These are phyloP conservation scores for Urtica urens DNA, from an alignment of 306 rosid species.

Conservation along the genomic window DNA sequence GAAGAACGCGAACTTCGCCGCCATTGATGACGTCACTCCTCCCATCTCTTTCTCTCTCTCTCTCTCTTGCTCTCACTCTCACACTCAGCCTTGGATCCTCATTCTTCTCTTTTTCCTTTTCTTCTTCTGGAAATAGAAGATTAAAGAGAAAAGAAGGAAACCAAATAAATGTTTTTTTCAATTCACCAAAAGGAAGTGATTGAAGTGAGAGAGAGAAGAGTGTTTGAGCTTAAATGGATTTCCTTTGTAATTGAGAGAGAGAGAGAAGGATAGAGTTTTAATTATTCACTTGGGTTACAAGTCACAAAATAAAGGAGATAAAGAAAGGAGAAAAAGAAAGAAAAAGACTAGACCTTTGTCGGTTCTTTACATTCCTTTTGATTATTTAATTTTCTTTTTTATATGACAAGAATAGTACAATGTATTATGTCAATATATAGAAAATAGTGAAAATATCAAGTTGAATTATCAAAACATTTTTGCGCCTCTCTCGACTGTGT, in stretches of 20 bases:
- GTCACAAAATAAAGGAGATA: neutral
- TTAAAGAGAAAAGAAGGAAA: constrained; percentile 16
- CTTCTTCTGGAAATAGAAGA: constrained; percentile 20
- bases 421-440: too few species aligned
- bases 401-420: too few species aligned
- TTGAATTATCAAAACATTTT: too few species aligned
- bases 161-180: too few species aligned
- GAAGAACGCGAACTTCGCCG: constrained; percentile 90
- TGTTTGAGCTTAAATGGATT: constrained; percentile 2
- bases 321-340: neutral
- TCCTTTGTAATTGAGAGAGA: constrained; percentile 4
- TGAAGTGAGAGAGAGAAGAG: too few species aligned
- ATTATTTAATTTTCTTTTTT: too few species aligned
- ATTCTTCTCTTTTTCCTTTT: constrained; percentile 2
- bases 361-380: neutral
- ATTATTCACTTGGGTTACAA: constrained; percentile 14
- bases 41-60: constrained; percentile 35
- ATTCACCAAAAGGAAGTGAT: too few species aligned
- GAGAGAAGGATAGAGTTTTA: neutral
- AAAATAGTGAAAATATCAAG: too few species aligned
- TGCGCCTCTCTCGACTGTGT: too few species aligned
- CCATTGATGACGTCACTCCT: constrained; percentile 96
- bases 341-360: neutral
- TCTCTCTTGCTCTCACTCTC: too few species aligned
- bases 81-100: neutral